Percentiles rank a stretch among this genome's conserved stretches.
phyloP scores from a whole-genome alignment of 345 rosid genomes.

The Lenwebbia sp. region DNA sequence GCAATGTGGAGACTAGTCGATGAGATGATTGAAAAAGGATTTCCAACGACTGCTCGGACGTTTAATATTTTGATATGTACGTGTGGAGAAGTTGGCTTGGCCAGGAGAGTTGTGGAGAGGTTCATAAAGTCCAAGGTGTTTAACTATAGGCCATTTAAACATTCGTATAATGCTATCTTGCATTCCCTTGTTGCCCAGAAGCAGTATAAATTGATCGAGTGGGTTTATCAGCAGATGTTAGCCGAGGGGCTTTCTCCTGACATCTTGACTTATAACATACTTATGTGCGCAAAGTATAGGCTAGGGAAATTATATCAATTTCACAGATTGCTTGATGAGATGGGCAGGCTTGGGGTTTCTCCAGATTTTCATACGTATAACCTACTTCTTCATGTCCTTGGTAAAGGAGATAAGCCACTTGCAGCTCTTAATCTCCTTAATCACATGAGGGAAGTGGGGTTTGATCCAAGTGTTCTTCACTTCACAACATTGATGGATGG shows the following conservation, averaged over 20 bases:
- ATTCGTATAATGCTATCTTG: slow-evolving; percentile 74
- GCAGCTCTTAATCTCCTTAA: slow-evolving; percentile 67
- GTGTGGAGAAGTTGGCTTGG: slow-evolving; percentile 68
- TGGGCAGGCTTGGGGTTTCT: slow-evolving; percentile 45
- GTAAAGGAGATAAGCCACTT: slow-evolving; percentile 72
- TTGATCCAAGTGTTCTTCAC: slow-evolving; percentile 56
- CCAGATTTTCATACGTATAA: slow-evolving; percentile 80
- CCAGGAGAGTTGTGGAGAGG: slow-evolving; percentile 59
- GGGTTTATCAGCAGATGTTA: slow-evolving; percentile 78
- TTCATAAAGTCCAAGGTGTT: slow-evolving; percentile 72
- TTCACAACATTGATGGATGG: slow-evolving; percentile 91
- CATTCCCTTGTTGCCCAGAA: slow-evolving; percentile 38
- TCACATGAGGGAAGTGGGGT: slow-evolving; percentile 72
- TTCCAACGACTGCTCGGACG: slow-evolving; percentile 65
- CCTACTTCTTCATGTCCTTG: slow-evolving; percentile 73
- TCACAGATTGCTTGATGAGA: slow-evolving; percentile 64
- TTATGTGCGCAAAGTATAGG: slow-evolving; percentile 66
- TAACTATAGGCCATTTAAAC: slow-evolving; percentile 62
- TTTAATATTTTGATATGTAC: slow-evolving; percentile 77
- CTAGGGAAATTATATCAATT: slow-evolving; percentile 62
- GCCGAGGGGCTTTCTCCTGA: slow-evolving; percentile 51
- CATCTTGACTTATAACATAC: slow-evolving; percentile 54
- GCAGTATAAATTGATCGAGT: slow-evolving; percentile 73
- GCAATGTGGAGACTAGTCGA: slow-evolving; percentile 90
- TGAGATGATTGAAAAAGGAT: slow-evolving; percentile 73